Base-by-base conservation (phyloP, 192 early-diverging fungal genomes). In the Spinellus fusiger region DNA sequence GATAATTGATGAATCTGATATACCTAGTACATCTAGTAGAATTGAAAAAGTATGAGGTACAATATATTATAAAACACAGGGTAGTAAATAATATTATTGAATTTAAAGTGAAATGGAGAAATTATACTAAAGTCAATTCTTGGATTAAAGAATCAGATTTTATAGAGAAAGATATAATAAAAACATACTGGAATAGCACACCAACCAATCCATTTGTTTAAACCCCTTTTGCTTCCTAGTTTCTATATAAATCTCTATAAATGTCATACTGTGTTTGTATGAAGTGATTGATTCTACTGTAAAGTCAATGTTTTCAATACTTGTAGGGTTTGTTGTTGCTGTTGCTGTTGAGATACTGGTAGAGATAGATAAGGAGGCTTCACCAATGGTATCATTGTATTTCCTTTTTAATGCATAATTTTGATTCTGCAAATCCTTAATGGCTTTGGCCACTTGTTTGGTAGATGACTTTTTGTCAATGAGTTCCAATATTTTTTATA, bases 161-260 rank as follows among this genome's bases (percentile, higher is more conserved):
- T 49, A 49, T 49, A 25, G 20, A 49, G 26, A 49, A 9, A 49
- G 18, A 49, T 49, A 25, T 49, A 49, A 49, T 49, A 25, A 18
- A 49, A 49, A 25, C 5, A 18, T 25, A 25, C 26, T 49, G 26
- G 47, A 49, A 49, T 49, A 49, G 26, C 47, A 49, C 26, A 25
- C 47, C 31, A 16, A 15, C 28, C 50, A 25, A 31, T 52, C 28
- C 50, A 25, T 52, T 52, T 29, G 23, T 52, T 52, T 52, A 52
- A 52, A 52, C 50, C 50, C 50, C n/a, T 52, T 52, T 52, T 52
- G 50, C 50, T 29, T 52, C 50, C 50, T 52, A 52, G 50, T 52
- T 29, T 52, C 26, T 28, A 29, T 52, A 52, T 52, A 29, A 52
- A 29, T 52, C 31, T 29, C 50, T 29, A 29, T 16, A 29, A 52